Evolutionary conservation across 2,329 filamentous ascomycete genomes (phyloP).

Genomic region (Fusarium sp.): DNA sequence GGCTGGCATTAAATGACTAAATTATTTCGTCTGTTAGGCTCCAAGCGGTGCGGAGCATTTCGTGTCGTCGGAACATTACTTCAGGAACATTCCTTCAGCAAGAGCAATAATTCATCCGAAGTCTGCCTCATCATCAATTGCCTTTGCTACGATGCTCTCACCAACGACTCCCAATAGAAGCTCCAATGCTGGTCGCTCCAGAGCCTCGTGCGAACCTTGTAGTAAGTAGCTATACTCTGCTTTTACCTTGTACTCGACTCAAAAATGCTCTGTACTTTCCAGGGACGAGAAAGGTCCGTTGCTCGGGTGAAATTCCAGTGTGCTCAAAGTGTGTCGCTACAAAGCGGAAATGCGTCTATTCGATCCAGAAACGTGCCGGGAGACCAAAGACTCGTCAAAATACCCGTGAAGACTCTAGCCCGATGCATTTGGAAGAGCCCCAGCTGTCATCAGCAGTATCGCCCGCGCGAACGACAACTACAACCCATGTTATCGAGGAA

Average conservation of each 20-base stretch:
- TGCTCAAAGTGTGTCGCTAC: neutral
- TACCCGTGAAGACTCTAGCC: neutral
- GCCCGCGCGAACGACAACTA: neutral
- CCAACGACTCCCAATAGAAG: neutral
- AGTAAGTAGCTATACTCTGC: neutral
- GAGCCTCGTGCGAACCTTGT: neutral
- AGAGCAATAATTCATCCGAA: neutral
- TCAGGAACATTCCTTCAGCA: neutral
- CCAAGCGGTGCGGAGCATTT: neutral
- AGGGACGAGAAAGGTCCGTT: constrained; percentile 13
- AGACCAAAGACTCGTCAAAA: neutral
- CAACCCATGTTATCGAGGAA: neutral
- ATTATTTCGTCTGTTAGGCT: too few relatives aligned
- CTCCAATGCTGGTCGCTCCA: neutral
- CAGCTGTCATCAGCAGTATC: neutral
- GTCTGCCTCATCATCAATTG: neutral
- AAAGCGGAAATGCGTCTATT: neutral
- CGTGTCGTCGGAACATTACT: neutral
- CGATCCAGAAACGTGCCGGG: neutral
- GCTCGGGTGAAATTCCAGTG: neutral
- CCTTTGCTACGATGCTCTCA: neutral
- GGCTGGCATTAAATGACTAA: too few relatives aligned
- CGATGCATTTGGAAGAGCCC: neutral
- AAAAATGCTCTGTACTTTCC: neutral
- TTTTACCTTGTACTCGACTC: neutral